Base-by-base conservation (phyloP, 2,329 filamentous ascomycete genomes). In the Pseudomassariella vexata region DNA sequence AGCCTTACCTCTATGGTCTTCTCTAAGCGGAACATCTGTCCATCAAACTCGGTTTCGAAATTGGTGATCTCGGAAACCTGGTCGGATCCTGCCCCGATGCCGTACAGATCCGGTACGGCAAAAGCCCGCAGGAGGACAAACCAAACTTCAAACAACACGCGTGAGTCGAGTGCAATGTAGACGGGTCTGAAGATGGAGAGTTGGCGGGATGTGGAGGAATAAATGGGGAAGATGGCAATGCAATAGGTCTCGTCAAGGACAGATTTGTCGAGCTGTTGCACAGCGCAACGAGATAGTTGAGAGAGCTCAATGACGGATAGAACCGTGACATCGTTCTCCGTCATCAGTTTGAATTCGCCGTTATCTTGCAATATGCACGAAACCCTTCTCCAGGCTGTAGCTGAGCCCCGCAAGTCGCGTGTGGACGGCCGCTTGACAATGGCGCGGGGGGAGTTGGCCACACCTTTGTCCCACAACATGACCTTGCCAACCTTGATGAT, bases 401-500 rank as follows among this genome's bases (percentile, higher is more conserved):
- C 61, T 1, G 66, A 57, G 9, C 70, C 68, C 18, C 67, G 63
- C 16, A 73, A 48, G 49, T 79, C 73, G 37, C 71, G 63, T 2
- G 73, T 74, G 2, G 76, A 79, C 3, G 75, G 66, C 4, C 71
- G 62, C 45, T 68, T 71, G 30, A 75, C 65, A 35, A 79, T 70
- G 12, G 73, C 65, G 26, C 66, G 62, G 5, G 77, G 73, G 22
- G 70, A 69, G 12, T 60, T 58, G 9, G 75, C 67, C 6, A 64
- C 51, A 2, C 80, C 82, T 53, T 84, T 92, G 59, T 96, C 88
- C 90, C 89, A 95, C 28, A 94, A 70, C 51, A 88, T 80, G 52
- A 95, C 76, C 52, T 88, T 89, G 34, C 88, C 92, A 28, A 95
- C 86, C 55, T 96, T 98, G 65, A 96, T 96, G 44, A 96, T 92